Base-by-base conservation (phyloP, 192 early-diverging fungal genomes). In the Gamsiella multidivaricata region DNA sequence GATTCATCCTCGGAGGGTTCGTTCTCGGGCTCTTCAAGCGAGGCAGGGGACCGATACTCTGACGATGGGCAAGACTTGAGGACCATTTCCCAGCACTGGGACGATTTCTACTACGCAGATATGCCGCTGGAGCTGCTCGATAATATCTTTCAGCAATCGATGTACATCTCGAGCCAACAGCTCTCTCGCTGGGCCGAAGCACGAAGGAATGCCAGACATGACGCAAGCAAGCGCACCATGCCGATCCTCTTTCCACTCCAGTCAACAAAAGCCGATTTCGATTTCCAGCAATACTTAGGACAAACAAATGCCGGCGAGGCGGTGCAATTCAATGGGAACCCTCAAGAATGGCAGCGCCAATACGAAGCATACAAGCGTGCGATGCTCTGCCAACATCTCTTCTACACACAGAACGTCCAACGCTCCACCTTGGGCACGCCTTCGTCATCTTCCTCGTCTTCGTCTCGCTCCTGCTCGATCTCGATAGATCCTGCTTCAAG, bases 41-140 rank as follows among this genome's bases (percentile, higher is more conserved):
- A 9, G 5, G 45, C 9, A n/a, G 17, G n/a, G 29, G 41, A 45
- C 12, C 28, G 17, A 15, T 50, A n/a, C 0, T 3, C 52, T 17
- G 56, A 41, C 22, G 46, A 68, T 10, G 14, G 10, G 39, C 12
- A 26, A 2, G 42, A 45, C 7, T 0, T 36, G 34, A 45, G 29
- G 39, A 17, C 7, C 25, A 23, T 10, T 47, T 12, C 32, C 22
- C 53, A 55, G 25, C 11, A 25, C 33, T 50, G 45, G 45, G n/a
- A 45, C 5, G 55, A 69, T 18, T 60, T 60, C 5, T 69, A 60
- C 39, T 60, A 29, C 54, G 56, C 47, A 4, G 57, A 69, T 11
- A 69, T 69, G 57, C 67, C 67, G 18, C 37, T 69, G 33, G 67
- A 69, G 28, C 57, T 69, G 7, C 33, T 69, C 11, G 37, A 53